Evolutionary conservation across 2,329 filamentous ascomycete genomes (phyloP).

Genomic region (Periconia sp.): DNA sequence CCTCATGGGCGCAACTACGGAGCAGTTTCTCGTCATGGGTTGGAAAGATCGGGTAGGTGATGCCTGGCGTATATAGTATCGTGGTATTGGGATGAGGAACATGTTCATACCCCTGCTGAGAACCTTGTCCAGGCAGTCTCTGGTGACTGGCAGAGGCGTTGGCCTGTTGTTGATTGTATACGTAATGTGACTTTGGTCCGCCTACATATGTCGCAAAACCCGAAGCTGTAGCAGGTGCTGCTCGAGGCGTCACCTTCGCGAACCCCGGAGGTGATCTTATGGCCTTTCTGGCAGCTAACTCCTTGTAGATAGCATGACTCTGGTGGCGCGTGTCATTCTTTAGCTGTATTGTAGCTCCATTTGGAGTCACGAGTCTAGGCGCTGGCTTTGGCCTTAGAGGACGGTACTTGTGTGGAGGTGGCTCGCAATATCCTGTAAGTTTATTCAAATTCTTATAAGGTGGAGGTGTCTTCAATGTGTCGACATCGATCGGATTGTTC

Average conservation of each 20-base stretch:
- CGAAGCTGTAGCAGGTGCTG: background rate
- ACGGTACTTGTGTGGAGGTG: conserved; percentile 6
- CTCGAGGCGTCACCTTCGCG: background rate
- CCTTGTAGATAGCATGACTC: conserved; percentile 21
- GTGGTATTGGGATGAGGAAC: no score
- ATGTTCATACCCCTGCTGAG: no score
- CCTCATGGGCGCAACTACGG: conserved; percentile 21
- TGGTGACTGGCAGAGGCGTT: no score
- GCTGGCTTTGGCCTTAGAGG: conserved; percentile 9
- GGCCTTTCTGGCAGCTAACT: conserved; percentile 16
- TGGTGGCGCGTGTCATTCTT: conserved; percentile 19
- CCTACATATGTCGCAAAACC: background rate
- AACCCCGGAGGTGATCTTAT: conserved; percentile 3
- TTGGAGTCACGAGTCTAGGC: conserved; percentile 9
- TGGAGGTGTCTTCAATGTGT: conserved; percentile 17
- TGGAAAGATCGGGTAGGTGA: conserved; percentile 2
- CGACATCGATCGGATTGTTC: conserved; percentile 31
- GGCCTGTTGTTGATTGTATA: no score
- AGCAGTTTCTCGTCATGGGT: conserved; percentile 16
- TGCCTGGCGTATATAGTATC: background rate
- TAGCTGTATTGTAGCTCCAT: conserved; percentile 7
- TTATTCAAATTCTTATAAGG: conserved; percentile 20
- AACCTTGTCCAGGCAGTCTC: no score
- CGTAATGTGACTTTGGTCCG: background rate
- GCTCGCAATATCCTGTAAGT: conserved; percentile 12